Conservation (phyloP, 345 rosid species). For the Populus simonii region DNA sequence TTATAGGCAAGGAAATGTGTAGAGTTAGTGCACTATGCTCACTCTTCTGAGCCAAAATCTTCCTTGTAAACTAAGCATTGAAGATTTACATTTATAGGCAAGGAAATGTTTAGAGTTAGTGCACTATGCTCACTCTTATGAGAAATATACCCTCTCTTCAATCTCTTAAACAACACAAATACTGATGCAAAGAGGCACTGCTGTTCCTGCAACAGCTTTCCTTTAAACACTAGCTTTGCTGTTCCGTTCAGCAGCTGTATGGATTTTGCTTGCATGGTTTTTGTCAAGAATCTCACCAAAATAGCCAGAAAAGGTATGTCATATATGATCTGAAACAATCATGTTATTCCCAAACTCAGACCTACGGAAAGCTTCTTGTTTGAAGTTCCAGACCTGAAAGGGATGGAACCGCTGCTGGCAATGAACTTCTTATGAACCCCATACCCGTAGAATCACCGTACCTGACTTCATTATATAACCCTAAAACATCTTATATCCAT, state of each 20-base stretch:
- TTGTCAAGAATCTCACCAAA: not conserved
- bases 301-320: not conserved
- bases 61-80: not conserved
- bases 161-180: no score
- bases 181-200: no score
- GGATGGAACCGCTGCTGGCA: no score
- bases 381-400: not conserved
- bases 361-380: not conserved
- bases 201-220: no score
- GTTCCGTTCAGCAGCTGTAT: no score
- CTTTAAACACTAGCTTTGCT: no score
- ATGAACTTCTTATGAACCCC: not conserved
- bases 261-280: not conserved
- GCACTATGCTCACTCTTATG: no score
- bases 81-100: not conserved
- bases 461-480: not conserved
- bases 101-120: not conserved
- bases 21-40: no score
- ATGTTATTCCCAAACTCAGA: not conserved
- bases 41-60: not conserved
- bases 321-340: no score
- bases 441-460: not conserved
- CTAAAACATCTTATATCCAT: not conserved
- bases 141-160: no score
- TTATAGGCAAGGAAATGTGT: not conserved